phyloP scores from a whole-genome alignment of 345 rosid species.

The Anastatica hierochuntica region DNA sequence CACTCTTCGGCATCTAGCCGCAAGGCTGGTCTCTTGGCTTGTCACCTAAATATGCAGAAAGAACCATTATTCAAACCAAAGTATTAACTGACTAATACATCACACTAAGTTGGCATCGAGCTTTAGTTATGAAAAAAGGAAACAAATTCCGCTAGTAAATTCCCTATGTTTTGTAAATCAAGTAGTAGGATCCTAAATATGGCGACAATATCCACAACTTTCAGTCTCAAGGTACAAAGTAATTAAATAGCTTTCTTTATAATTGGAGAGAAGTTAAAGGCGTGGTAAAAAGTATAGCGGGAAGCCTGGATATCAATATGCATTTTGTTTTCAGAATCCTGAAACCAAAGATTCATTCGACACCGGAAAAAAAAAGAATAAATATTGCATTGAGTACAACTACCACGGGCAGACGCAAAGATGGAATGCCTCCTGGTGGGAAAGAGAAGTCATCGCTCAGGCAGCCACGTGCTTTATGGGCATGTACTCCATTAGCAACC shows the following conservation, averaged over 20 bases:
- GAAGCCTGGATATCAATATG: neutral
- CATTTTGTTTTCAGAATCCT: slow-evolving; percentile 8
- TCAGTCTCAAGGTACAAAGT: neutral
- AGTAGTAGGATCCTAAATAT: neutral
- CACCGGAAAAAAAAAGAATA: neutral
- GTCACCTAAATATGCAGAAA: slow-evolving; percentile 21
- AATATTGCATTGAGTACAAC: slow-evolving; percentile 36
- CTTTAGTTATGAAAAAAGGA: too few relatives aligned
- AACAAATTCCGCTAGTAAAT: neutral
- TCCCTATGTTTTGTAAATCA: neutral
- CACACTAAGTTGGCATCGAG: neutral
- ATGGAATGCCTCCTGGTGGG: slow-evolving; percentile 56
- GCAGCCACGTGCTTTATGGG: slow-evolving; percentile 25
- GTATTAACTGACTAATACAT: neutral
- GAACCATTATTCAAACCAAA: slow-evolving; percentile 2
- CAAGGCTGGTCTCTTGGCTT: slow-evolving; percentile 65
- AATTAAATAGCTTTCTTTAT: neutral
- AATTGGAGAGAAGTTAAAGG: neutral
- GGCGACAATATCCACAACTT: neutral
- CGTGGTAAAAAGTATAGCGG: neutral
- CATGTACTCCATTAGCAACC: slow-evolving; percentile 50
- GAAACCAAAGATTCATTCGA: slow-evolving; percentile 5
- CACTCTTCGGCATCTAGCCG: slow-evolving; percentile 94
- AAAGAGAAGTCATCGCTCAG: slow-evolving; percentile 41
- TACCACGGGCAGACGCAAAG: slow-evolving; percentile 86